Base-by-base conservation (phyloP, 139 green algal genomes). In the Raphidocelis subcapitata region DNA sequence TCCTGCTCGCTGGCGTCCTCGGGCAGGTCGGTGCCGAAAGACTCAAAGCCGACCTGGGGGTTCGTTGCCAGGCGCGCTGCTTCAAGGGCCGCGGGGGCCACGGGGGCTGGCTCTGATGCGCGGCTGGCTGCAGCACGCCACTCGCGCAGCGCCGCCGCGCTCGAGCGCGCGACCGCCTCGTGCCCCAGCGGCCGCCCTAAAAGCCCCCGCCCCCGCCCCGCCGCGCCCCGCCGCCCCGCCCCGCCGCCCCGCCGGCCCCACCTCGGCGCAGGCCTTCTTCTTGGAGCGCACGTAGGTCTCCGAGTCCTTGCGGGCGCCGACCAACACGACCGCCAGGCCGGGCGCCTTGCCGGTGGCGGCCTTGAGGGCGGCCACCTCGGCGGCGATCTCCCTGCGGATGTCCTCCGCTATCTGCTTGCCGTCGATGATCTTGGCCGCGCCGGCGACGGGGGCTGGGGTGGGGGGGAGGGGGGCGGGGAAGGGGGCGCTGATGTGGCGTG, bases 241-340 rank as follows among this genome's bases (percentile, higher is more conserved):
- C n/a, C n/a, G n/a, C n/a, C n/a, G n/a, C n/a, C n/a, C n/a, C n/a
- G n/a, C n/a, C n/a, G n/a, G n/a, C n/a, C 18, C 3, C 56, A 86
- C 80, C 79, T 90, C 78, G 1, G 72, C 72, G 81, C 91, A 98
- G 3, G 86, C 90, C 82, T 96, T 94, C 65, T 91, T 87, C 79
- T 99, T 99, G 35, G 84, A 92, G 14, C 86, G 74, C 24, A 99
- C 95, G 73, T 99, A 99, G 12, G 97, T 88, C 67, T 89, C 57
- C 36, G 87, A 95, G 81, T 99, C 95, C 28, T 92, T 93, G 5
- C 95, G 89, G 21, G 80, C 70, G 46, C 95, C 95, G 12, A 98
- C 95, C 2, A 99, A 75, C 24, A 99, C 85, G 1, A 99, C 95
- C 16, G 89, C 94, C 51, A 98, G 83, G 23, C 94, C 94, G 36